These are phyloP conservation scores for Primulina eburnea DNA, from an alignment of 257 asterid species.

Conservation along the genomic window DNA sequence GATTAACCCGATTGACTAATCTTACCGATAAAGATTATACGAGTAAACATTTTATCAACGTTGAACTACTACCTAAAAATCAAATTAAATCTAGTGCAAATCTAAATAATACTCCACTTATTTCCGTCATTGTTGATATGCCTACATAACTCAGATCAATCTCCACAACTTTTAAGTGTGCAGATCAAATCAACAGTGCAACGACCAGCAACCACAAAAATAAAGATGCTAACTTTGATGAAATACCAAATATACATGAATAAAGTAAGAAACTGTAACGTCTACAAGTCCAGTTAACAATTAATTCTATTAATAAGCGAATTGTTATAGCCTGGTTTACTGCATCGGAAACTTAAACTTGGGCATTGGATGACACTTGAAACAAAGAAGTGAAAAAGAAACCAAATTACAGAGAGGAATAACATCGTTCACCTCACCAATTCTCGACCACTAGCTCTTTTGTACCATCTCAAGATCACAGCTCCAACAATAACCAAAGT, in stretches of 20 bases:
- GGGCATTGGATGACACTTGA: neutral
- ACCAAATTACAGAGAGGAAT: constrained; percentile 30
- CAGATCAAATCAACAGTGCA: no score
- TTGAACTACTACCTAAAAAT: neutral
- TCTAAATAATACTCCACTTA: neutral
- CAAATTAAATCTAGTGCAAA: neutral
- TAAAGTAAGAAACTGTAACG: neutral
- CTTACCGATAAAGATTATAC: no score
- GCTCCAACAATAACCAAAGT: constrained; percentile 28
- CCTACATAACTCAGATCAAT: neutral
- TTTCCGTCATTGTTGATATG: neutral
- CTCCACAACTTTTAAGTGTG: neutral
- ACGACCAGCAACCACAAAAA: neutral
- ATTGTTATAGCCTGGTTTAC: no score
- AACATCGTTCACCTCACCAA: constrained; percentile 32
- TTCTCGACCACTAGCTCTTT: constrained; percentile 34
- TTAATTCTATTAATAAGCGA: no score
- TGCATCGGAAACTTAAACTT: no score
- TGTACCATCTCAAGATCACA: constrained; percentile 31
- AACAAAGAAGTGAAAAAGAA: neutral
- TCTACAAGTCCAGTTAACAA: neutral
- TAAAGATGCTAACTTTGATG: neutral
- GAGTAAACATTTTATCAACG: neutral
- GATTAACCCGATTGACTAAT: no score
- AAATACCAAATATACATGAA: no score